A percentile compares a stretch with the other conserved stretches of the same genome.
Conservation (phyloP, 2,329 filamentous ascomycete genomes). For the Thielaviopsis euricoi region DNA sequence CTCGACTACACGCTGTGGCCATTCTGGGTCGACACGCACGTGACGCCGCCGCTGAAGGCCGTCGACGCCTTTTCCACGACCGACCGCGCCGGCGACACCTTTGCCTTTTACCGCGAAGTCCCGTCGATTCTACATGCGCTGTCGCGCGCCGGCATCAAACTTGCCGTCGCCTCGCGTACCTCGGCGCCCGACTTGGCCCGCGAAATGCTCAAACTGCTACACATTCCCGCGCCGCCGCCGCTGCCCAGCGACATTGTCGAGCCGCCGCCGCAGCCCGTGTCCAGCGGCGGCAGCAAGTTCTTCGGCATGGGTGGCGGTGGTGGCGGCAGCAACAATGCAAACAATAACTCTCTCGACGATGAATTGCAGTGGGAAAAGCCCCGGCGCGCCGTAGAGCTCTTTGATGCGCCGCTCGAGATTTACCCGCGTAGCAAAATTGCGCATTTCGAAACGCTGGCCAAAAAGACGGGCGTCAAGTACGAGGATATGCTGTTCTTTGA, state of each 20-base stretch:
- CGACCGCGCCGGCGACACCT: constrained; percentile 47
- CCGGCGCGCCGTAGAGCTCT: constrained; percentile 37
- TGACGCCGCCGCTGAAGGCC: constrained; percentile 51
- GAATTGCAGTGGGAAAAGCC: constrained; percentile 18
- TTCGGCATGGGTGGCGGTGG: constrained; percentile 13
- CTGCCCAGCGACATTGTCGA: constrained; percentile 13
- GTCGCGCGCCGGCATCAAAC: constrained; percentile 25
- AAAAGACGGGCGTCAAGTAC: constrained; percentile 52
- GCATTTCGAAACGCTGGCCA: constrained; percentile 62
- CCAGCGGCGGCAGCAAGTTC: neutral
- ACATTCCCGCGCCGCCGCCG: constrained; percentile 29
- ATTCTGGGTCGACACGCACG: constrained; percentile 94
- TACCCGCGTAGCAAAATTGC: constrained; percentile 69
- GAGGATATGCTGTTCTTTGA: constrained; percentile 93
- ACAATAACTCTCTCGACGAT: neutral
- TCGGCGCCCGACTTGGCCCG: constrained; percentile 61
- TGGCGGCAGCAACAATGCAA: constrained; percentile 11
- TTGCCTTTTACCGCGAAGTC: constrained; percentile 54
- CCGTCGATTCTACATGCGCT: constrained; percentile 50
- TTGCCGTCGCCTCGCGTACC: constrained; percentile 71
- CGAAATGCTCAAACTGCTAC: constrained; percentile 62
- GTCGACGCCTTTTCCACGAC: constrained; percentile 25
- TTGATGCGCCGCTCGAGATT: constrained; percentile 44
- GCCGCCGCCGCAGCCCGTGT: neutral
- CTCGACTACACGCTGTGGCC: constrained; percentile 98